These are phyloP conservation scores for Elsinoe batatas DNA, from an alignment of 2,329 filamentous ascomycete genomes.

Conservation along the genomic window DNA sequence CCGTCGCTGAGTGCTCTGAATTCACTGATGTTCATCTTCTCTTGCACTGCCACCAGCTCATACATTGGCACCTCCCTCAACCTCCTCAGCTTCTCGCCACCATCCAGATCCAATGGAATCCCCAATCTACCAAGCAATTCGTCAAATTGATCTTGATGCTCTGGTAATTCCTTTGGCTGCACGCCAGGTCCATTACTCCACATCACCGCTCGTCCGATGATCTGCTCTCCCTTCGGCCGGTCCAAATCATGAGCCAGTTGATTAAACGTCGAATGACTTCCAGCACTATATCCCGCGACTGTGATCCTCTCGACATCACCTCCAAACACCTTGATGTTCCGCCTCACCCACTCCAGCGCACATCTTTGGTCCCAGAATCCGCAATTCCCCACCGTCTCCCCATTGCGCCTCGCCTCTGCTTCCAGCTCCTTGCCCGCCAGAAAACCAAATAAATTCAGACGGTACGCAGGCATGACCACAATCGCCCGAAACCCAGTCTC, in stretches of 20 bases:
- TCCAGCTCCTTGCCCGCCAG: conserved; percentile 41
- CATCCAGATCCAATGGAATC: conserved; percentile 33
- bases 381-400: conserved; percentile 38
- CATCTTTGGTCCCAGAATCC: conserved; percentile 50
- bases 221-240: conserved; percentile 33
- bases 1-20: conserved; percentile 46
- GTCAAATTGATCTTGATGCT: conserved; percentile 44
- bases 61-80: conserved; percentile 34
- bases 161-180: conserved; percentile 40
- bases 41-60: conserved; percentile 34
- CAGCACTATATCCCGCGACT: conserved; percentile 47
- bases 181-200: conserved; percentile 46
- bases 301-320: conserved; percentile 44
- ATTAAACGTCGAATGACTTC: conserved; percentile 46
- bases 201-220: conserved; percentile 46
- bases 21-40: conserved; percentile 39
- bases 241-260: conserved; percentile 48
- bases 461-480: conserved; percentile 47
- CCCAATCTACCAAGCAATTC: conserved; percentile 37
- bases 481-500: conserved; percentile 42
- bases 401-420: conserved; percentile 30
- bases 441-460: conserved; percentile 48
- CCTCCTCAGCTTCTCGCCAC: conserved; percentile 36
- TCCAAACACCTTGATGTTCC: conserved; percentile 43
- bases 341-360: conserved; percentile 47